These are phyloP conservation scores for Malassezia nana DNA, from an alignment of 1,284 basidiomycete genomes.

Conservation along the genomic window DNA sequence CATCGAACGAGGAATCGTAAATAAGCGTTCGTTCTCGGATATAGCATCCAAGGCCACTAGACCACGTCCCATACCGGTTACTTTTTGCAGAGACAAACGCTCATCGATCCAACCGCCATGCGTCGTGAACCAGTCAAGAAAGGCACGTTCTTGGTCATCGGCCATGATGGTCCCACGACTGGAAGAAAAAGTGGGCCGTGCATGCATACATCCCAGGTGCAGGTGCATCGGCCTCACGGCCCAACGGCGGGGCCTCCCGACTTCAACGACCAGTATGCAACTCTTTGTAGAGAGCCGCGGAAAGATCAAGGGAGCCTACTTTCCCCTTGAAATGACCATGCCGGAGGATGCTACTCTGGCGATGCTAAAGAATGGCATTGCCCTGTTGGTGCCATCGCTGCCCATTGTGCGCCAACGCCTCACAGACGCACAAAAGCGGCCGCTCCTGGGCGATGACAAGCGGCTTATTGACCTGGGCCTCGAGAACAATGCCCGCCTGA, in stretches of 20 bases:
- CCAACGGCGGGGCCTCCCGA: neutral
- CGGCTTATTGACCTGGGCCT: slow-evolving; percentile 25
- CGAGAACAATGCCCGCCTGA: slow-evolving; percentile 23
- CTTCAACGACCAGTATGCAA: neutral
- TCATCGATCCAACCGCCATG: slow-evolving; percentile 46
- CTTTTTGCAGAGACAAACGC: slow-evolving; percentile 54
- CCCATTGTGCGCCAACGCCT: slow-evolving; percentile 35
- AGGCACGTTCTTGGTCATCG: slow-evolving; percentile 23
- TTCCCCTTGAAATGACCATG: slow-evolving; percentile 12
- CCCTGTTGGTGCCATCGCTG: slow-evolving; percentile 21
- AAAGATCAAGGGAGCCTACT: slow-evolving; percentile 6
- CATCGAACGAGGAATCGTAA: slow-evolving; percentile 68
- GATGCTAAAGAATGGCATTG: slow-evolving; percentile 35
- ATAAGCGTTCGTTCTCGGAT: slow-evolving; percentile 64
- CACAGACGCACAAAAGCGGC: slow-evolving; percentile 32
- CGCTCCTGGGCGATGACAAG: slow-evolving; percentile 34
- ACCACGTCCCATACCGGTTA: slow-evolving; percentile 59
- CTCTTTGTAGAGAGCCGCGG: slow-evolving; percentile 7
- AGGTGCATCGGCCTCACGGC: neutral
- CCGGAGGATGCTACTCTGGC: slow-evolving; percentile 24
- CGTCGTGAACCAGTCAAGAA: slow-evolving; percentile 49
- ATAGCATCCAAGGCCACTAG: slow-evolving; percentile 63
- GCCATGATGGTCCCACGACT: neutral
- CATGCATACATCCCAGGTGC: neutral
- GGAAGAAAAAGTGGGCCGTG: slow-evolving; percentile 1